Conservation (phyloP, 192 early-diverging fungal species). For the Backusella circina region DNA sequence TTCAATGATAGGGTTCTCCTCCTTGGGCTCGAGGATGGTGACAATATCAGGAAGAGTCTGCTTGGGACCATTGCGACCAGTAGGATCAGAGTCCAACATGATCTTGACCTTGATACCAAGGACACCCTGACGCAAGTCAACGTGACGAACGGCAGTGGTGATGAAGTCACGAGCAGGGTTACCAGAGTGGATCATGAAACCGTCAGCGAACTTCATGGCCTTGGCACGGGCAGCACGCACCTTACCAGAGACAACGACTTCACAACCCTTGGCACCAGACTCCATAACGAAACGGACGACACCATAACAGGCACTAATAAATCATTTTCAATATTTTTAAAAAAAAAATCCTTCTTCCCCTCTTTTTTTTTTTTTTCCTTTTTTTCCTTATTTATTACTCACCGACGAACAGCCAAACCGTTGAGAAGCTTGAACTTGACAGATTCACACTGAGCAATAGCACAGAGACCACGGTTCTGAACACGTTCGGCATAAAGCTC, state of each 20-base stretch:
- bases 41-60: constrained; percentile 93
- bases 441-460: constrained; percentile 98
- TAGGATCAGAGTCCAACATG: constrained; percentile 94
- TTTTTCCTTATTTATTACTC: neutral
- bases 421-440: constrained; percentile 97
- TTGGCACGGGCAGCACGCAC: constrained; percentile 99
- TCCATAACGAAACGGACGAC: constrained; percentile 99
- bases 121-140: constrained; percentile 97
- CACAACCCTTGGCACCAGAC: constrained; percentile 98
- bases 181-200: constrained; percentile 99
- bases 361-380: neutral
- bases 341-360: neutral
- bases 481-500: constrained; percentile 99
- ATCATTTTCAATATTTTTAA: no score
- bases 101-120: constrained; percentile 99
- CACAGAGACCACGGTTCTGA: constrained; percentile 94
- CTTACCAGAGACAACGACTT: constrained; percentile 99
- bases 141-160: constrained; percentile 95
- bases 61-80: constrained; percentile 92
- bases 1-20: constrained; percentile 67
- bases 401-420: constrained; percentile 93
- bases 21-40: constrained; percentile 92
- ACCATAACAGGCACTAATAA: constrained; percentile 87
- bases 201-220: constrained; percentile 99
- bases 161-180: constrained; percentile 96